Conservation (phyloP, 495 filamentous ascomycete genomes). For the Aspergillus ostianus region DNA sequence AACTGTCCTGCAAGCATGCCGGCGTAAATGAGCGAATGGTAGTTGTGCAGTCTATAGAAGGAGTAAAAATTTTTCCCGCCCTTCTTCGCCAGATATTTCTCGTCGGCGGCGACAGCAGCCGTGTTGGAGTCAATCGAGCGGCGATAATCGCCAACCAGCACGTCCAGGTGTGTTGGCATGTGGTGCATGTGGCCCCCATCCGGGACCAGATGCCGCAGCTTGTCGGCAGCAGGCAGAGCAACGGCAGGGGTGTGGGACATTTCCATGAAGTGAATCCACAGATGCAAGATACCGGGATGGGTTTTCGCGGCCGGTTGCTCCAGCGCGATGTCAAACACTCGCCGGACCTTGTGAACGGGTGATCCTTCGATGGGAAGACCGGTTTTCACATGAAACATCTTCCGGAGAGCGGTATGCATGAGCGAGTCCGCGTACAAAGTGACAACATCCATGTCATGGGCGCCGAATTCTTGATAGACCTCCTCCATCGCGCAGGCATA, state of each 20-base stretch:
- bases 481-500: conserved; percentile 59
- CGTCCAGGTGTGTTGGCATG: too few species aligned
- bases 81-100: conserved; percentile 48
- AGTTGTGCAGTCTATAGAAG: conserved; percentile 60
- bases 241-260: conserved; percentile 60
- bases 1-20: conserved; percentile 63
- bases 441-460: conserved; percentile 53
- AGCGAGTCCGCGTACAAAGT: conserved; percentile 60
- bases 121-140: too few species aligned
- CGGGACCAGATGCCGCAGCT: too few species aligned
- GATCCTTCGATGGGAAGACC: conserved; percentile 48
- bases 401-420: conserved; percentile 65
- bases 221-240: too few species aligned
- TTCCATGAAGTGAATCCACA: conserved; percentile 69
- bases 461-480: conserved; percentile 44
- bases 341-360: conserved; percentile 54
- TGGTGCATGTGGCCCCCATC: too few species aligned
- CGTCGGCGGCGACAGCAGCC: conserved; percentile 50
- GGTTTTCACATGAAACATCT: conserved; percentile 57
- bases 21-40: conserved; percentile 61
- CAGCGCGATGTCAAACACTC: conserved; percentile 51
- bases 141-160: too few species aligned
- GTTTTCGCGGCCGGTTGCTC: conserved; percentile 30
- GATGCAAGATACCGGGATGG: conserved; percentile 60
- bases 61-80: conserved; percentile 61